A percentile compares a stretch with the other conserved stretches of the same genome.
Evolutionary conservation across 2,329 filamentous ascomycete species (phyloP).

Genomic region (Fusarium sp.): DNA sequence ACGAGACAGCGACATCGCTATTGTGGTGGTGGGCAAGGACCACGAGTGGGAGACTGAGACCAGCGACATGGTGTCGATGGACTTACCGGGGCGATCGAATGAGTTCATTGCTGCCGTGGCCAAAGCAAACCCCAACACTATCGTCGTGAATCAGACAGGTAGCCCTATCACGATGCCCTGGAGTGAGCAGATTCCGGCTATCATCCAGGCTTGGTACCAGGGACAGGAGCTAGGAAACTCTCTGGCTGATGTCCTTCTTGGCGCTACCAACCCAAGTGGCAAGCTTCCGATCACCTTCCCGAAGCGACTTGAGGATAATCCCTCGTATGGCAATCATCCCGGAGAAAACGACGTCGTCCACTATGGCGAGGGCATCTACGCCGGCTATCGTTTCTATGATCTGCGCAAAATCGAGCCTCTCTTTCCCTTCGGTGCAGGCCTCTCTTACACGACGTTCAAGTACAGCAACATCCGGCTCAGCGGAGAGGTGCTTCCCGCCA

Average conservation of each 20-base stretch:
- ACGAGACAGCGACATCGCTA: slow-evolving; percentile 7
- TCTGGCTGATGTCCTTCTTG: slow-evolving; percentile 37
- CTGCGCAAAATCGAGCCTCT: slow-evolving; percentile 58
- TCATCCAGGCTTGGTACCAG: slow-evolving; percentile 41
- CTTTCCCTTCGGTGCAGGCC: slow-evolving; percentile 24
- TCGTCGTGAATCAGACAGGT: slow-evolving; percentile 35
- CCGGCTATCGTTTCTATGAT: slow-evolving; percentile 80
- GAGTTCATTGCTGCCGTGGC: slow-evolving; percentile 18
- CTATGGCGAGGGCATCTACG: slow-evolving; percentile 79
- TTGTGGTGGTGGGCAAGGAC: slow-evolving; percentile 26
- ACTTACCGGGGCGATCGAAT: slow-evolving; percentile 16
- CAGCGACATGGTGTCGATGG: slow-evolving; percentile 25
- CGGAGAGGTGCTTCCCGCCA: background rate
- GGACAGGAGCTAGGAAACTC: slow-evolving; percentile 38
- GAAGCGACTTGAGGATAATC: slow-evolving; percentile 70
- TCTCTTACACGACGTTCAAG: slow-evolving; percentile 28
- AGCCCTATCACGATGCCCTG: slow-evolving; percentile 51
- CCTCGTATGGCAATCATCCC: slow-evolving; percentile 74
- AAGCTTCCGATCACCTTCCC: slow-evolving; percentile 77
- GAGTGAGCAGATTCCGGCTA: slow-evolving; percentile 48
- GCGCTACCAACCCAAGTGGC: slow-evolving; percentile 49
- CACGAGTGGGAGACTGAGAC: slow-evolving; percentile 33
- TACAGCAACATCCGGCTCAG: slow-evolving; percentile 52
- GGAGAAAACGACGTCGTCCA: slow-evolving; percentile 71
- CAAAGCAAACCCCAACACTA: slow-evolving; percentile 2